Evolutionary conservation across 768 basidiomycete genomes (phyloP).

Genomic region (Mycena galericulata): DNA sequence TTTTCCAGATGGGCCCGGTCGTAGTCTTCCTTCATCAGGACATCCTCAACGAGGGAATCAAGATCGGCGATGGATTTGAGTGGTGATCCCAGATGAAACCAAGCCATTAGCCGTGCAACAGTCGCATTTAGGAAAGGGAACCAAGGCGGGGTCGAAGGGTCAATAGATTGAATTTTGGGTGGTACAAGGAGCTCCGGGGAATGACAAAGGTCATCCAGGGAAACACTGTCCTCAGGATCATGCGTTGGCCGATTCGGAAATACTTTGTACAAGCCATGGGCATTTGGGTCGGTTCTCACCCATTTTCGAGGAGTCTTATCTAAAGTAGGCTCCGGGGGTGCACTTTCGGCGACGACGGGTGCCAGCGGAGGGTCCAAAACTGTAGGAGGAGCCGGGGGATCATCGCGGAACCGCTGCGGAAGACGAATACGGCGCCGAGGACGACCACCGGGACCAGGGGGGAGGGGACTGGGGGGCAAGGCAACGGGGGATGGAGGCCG

Average conservation of each 20-base stretch:
- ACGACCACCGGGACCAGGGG: not conserved
- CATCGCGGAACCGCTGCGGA: not conserved
- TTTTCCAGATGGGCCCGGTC: too few relatives aligned
- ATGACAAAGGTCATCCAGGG: constrained; percentile 34
- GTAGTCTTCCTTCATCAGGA: too few relatives aligned
- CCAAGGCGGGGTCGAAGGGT: not conserved
- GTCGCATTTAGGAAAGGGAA: constrained; percentile 41
- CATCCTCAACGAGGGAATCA: too few relatives aligned
- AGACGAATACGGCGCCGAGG: not conserved
- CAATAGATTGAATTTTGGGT: not conserved
- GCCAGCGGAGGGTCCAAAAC: not conserved
- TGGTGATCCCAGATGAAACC: constrained; percentile 34
- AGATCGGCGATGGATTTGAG: constrained; percentile 42
- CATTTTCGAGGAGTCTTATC: not conserved
- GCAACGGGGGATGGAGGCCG: not conserved
- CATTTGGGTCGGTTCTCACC: constrained; percentile 35
- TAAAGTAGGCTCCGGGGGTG: not conserved
- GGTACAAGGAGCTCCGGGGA: constrained; percentile 6
- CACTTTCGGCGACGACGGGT: not conserved
- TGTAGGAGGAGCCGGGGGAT: not conserved
- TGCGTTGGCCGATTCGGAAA: constrained; percentile 33
- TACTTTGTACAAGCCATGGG: constrained; percentile 37
- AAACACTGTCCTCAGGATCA: constrained; percentile 34
- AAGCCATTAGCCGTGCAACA: constrained; percentile 38
- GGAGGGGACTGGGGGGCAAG: not conserved